A percentile compares a stretch with the other conserved stretches of the same genome.
These are phyloP conservation scores for Polytrichum commune DNA, from an alignment of 225 moss, liverwort and hornwort species.

Conservation along the genomic window DNA sequence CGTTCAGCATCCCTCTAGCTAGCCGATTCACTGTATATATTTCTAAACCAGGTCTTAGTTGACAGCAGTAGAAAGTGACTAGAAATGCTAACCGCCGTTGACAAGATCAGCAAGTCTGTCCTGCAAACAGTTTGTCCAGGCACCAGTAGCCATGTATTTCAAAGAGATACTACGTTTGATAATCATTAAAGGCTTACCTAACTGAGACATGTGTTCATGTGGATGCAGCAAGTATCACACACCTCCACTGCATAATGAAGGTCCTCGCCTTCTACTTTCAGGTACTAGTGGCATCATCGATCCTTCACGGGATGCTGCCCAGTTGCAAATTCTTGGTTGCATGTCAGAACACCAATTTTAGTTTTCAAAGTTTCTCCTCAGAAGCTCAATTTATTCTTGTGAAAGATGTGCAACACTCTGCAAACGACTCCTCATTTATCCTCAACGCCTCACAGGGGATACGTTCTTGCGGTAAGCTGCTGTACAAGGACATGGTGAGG, in stretches of 20 bases:
- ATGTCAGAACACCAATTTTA: background rate
- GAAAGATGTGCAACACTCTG: background rate
- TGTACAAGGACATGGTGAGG: conserved; percentile 14
- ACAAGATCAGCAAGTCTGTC: too few species aligned
- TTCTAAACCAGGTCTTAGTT: too few species aligned
- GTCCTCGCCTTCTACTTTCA: background rate
- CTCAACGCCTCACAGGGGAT: background rate
- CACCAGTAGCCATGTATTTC: too few species aligned
- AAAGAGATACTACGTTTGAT: too few species aligned
- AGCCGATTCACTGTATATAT: too few species aligned
- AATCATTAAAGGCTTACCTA: background rate
- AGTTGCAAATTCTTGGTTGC: background rate
- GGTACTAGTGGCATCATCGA: background rate
- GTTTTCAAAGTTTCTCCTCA: background rate
- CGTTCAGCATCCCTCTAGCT: too few species aligned
- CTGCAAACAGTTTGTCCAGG: too few species aligned
- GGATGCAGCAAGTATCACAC: background rate
- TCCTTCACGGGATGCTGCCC: background rate
- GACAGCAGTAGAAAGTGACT: too few species aligned
- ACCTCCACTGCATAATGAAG: background rate
- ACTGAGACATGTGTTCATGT: background rate
- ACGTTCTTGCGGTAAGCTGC: conserved; percentile 14
- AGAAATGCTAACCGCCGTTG: too few species aligned
- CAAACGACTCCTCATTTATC: background rate
- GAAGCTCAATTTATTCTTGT: background rate